Conservation (phyloP, 108 stramenopile genomes). For the Parmales sp. region DNA sequence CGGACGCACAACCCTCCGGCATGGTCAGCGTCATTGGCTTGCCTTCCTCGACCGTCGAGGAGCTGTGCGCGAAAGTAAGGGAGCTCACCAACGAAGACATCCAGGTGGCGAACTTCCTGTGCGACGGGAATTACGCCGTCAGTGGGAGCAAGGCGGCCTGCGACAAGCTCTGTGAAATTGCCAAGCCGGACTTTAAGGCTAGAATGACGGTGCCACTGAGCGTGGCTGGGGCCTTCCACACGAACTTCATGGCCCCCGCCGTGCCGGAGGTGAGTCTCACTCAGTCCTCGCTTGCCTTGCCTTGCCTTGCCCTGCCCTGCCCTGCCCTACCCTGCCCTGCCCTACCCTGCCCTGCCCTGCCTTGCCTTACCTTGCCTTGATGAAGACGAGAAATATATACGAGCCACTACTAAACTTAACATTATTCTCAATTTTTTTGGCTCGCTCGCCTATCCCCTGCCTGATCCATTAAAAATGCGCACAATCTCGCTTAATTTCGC, state of each 20-base stretch:
- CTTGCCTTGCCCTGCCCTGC: background rate
- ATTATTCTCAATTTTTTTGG: too few relatives aligned
- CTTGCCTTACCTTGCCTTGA: too few relatives aligned
- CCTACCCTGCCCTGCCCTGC: background rate
- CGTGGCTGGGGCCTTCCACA: slow-evolving; percentile 97
- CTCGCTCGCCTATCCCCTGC: too few relatives aligned
- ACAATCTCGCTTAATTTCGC: too few relatives aligned
- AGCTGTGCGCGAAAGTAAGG: slow-evolving; percentile 68
- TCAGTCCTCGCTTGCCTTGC: background rate
- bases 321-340: background rate
- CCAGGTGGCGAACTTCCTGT: slow-evolving; percentile 89
- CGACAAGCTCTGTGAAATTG: slow-evolving; percentile 72
- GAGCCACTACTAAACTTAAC: too few relatives aligned
- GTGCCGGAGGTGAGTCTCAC: too few relatives aligned
- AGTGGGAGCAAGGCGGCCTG: slow-evolving; percentile 76
- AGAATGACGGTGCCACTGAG: slow-evolving; percentile 94
- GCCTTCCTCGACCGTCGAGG: slow-evolving; percentile 61
- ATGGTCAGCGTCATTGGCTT: slow-evolving; percentile 98
- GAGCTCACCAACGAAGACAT: slow-evolving; percentile 61
- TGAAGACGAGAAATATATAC: too few relatives aligned
- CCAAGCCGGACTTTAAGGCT: slow-evolving; percentile 93
- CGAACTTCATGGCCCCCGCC: slow-evolving; percentile 91
- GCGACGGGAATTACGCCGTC: slow-evolving; percentile 94
- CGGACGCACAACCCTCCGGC: slow-evolving; percentile 78
- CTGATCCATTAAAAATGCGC: too few relatives aligned